phyloP scores from a whole-genome alignment of 148 eudicot species.

The Chenopodium suecicum region DNA sequence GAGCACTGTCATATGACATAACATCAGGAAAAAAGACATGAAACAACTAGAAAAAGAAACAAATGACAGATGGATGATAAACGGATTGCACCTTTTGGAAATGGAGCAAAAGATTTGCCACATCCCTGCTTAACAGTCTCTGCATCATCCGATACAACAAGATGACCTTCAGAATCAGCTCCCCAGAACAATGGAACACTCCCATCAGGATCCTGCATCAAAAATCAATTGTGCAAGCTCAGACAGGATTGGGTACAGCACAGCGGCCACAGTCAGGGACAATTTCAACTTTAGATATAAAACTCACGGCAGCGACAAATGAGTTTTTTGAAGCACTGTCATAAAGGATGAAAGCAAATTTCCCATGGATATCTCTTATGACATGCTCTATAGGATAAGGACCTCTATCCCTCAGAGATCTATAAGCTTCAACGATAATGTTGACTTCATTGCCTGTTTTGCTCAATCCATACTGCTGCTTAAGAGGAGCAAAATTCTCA shows the following conservation, averaged over 20 bases:
- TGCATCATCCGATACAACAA: constrained; percentile 68
- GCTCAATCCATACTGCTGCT: constrained; percentile 82
- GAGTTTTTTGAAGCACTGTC: constrained; percentile 57
- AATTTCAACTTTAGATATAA: neutral
- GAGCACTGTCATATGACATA: neutral
- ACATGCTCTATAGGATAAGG: constrained; percentile 86
- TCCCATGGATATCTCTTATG: constrained; percentile 72
- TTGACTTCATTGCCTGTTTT: constrained; percentile 80
- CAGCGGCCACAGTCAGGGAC: neutral
- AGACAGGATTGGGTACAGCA: neutral
- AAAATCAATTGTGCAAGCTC: neutral
- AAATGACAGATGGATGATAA: neutral
- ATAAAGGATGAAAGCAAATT: constrained; percentile 69
- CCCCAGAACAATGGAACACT: constrained; percentile 97
- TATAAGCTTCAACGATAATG: constrained; percentile 82
- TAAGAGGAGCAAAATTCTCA: constrained; percentile 72
- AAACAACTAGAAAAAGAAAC: neutral
- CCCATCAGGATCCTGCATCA: constrained; percentile 78
- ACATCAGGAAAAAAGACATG: neutral
- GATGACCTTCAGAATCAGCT: constrained; percentile 74
- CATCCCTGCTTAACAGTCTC: constrained; percentile 77
- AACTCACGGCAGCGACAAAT: constrained; percentile 73
- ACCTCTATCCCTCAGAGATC: constrained; percentile 86
- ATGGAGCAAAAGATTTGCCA: constrained; percentile 86
- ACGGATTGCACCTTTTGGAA: constrained; percentile 71